phyloP scores from a whole-genome alignment of 257 asterid genomes.

The Pogostemon cablin region DNA sequence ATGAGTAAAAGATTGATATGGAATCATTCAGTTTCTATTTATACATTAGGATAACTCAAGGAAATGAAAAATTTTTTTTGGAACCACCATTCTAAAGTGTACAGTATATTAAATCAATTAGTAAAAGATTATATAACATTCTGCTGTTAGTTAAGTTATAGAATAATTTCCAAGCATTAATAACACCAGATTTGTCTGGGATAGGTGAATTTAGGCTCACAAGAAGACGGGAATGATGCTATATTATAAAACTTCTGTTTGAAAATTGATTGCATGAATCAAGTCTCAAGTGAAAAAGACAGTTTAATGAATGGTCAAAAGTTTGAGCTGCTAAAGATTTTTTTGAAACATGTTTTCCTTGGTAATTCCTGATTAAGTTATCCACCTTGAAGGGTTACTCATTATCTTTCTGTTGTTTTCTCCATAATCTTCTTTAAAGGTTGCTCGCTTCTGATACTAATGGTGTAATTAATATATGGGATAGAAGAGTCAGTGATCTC shows the following conservation, averaged over 20 bases:
- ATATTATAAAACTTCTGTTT: background rate
- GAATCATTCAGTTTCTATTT: constrained; percentile 4
- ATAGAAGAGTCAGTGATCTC: constrained; percentile 74
- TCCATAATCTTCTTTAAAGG: constrained; percentile 51
- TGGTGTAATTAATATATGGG: constrained; percentile 89
- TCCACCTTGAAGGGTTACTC: constrained; percentile 30
- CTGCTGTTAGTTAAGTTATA: constrained; percentile 10
- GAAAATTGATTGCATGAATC: background rate
- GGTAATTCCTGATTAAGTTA: constrained; percentile 6
- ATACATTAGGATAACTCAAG: constrained; percentile 1
- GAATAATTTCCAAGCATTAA: background rate
- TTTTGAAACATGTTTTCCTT: background rate
- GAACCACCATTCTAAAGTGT: constrained; percentile 20
- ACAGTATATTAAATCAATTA: background rate
- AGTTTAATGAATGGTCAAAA: constrained; percentile 15
- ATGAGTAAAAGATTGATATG: background rate
- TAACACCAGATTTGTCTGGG: background rate
- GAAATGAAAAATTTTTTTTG: background rate
- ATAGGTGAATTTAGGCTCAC: constrained; percentile 1
- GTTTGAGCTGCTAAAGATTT: constrained; percentile 21
- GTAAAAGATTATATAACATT: background rate
- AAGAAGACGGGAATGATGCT: constrained; percentile 17
- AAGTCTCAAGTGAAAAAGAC: constrained; percentile 20
- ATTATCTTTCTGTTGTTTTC: constrained; percentile 16
- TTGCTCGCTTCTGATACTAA: constrained; percentile 81